Evolutionary conservation across 768 basidiomycete genomes (phyloP).

Genomic region (Suillus lakei): DNA sequence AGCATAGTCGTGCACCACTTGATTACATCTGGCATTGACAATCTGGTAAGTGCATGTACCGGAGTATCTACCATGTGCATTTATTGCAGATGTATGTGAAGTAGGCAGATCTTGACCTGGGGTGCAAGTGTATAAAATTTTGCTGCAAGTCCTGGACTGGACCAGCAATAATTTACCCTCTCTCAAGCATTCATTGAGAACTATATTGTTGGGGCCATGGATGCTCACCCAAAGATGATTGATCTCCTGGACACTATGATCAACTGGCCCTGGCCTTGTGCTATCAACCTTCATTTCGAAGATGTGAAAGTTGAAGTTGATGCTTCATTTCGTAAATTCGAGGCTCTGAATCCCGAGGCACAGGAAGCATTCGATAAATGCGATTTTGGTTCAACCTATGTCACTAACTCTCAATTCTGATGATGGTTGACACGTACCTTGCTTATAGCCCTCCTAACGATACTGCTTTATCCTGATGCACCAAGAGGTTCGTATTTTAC

Average conservation of each 20-base stretch:
- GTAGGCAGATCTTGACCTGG: not conserved
- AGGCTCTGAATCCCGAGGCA: slow-evolving; percentile 37
- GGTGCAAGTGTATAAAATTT: not conserved
- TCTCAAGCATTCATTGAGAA: not conserved
- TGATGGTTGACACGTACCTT: not conserved
- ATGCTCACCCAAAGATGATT: not conserved
- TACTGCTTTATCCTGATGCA: slow-evolving; percentile 6
- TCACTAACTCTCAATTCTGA: not conserved
- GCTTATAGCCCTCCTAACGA: slow-evolving; percentile 5
- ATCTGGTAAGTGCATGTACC: too few relatives aligned
- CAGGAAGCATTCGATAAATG: slow-evolving; percentile 46
- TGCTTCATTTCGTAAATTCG: slow-evolving; percentile 43
- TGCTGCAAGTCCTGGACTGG: not conserved
- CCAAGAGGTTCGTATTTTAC: slow-evolving; percentile 2
- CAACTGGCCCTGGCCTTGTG: slow-evolving; percentile 49
- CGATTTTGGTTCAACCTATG: slow-evolving; percentile 39
- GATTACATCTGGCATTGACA: too few relatives aligned
- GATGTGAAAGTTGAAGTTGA: slow-evolving; percentile 39
- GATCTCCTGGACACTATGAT: slow-evolving; percentile 44
- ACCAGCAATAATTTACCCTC: not conserved
- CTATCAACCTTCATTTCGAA: slow-evolving; percentile 42
- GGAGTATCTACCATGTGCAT: too few relatives aligned
- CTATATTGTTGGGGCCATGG: not conserved
- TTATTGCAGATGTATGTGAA: not conserved
- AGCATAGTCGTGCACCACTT: too few relatives aligned